Evolutionary conservation across 1,284 basidiomycete species (phyloP).

Genomic region (Takashimella koratensis): DNA sequence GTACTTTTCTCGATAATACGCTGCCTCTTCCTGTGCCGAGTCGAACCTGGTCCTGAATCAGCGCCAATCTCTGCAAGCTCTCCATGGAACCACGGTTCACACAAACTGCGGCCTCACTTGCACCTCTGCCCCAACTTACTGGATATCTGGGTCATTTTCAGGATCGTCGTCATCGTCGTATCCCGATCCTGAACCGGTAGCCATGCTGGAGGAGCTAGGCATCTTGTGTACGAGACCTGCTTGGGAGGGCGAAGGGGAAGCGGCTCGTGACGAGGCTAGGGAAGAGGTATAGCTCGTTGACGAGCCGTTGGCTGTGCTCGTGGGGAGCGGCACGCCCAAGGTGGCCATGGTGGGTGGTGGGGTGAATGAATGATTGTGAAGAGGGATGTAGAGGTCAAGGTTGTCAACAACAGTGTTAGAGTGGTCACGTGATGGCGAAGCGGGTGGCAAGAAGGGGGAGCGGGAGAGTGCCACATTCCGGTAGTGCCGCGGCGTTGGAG

Average conservation of each 20-base stretch:
- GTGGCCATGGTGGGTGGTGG: not conserved
- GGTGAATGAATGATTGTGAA: not conserved
- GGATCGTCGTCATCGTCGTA: constrained; percentile 19
- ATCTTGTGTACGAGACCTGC: constrained; percentile 22
- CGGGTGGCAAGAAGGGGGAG: no score
- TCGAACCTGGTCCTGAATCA: constrained; percentile 40
- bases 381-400: not conserved
- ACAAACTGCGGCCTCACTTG: no score
- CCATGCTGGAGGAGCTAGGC: constrained; percentile 29
- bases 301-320: not conserved
- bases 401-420: not conserved
- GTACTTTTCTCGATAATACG: constrained; percentile 79
- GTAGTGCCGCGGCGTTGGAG: not conserved
- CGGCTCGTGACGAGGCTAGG: not conserved
- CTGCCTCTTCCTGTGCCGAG: constrained; percentile 43
- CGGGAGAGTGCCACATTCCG: not conserved
- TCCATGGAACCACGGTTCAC: no score
- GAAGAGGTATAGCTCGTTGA: not conserved
- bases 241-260: not conserved
- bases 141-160: not conserved
- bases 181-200: not conserved
- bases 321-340: not conserved
- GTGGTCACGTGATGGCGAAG: not conserved
- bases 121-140: not conserved
- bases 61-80: no score